Base-by-base conservation (phyloP, 176 grass and related monocot genomes). In the Triticum urartu region DNA sequence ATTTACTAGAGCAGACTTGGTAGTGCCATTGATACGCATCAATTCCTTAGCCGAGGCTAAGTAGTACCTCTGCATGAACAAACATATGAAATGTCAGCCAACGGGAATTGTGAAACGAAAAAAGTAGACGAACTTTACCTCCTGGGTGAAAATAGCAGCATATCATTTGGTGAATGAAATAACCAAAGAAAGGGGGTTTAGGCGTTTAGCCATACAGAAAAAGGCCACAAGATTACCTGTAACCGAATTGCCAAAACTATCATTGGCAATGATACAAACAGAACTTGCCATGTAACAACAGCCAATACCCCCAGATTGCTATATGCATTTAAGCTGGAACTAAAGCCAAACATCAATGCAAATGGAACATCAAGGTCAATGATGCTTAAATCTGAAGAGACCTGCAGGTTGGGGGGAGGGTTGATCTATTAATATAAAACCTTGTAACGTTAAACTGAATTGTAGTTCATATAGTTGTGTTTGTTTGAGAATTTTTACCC, bases 21-120 rank as follows among this genome's bases (percentile, higher is more conserved):
- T 94, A 68, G 94, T 98, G 67, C 97, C 97, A 91, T 98, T 95
- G 69, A 98, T 91, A 34, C 97, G 66, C 97, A 98, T 98, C 78
- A 98, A 91, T 91, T 98, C 92, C 85, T 92, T 98, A 40, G 97
- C 90, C 13, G 97, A 91, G 58, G 90, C 85, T 72, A 98, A 87
- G 79, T 95, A 98, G 77, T 95, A 98, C 42, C 89, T 94, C 97
- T 98, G 61, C 75, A 89, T 64, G 5, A 59, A 59, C 47, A 89
- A 79, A 40, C 56, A 50, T 59, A 63, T 15, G 24, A 87, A 28
- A 65, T 36, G 9, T 82, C 40, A 78, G 2, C 64, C 61, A 68
- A 87, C 9, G 3, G 40, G 3, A 45, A 83, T 38, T 54, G 25
- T 74, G 30, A 85, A 48, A 21, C 20, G 11, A 68, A 85, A 64